Percentiles rank a stretch among this genome's conserved stretches.
These are phyloP conservation scores for Geranium rotundifolium DNA, from an alignment of 345 rosid genomes.

Conservation along the genomic window DNA sequence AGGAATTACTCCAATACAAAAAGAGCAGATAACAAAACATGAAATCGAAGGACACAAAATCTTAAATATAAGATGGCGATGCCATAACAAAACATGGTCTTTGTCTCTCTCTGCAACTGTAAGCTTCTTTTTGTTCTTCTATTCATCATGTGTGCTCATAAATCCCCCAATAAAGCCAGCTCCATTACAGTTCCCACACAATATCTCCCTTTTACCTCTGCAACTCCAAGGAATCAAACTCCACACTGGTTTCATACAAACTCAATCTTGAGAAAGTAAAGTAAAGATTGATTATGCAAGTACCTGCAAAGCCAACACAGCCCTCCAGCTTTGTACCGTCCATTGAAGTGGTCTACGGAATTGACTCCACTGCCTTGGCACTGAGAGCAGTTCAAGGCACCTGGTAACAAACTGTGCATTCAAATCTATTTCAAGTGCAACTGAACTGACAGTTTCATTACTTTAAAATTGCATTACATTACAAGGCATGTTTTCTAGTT, in stretches of 20 bases:
- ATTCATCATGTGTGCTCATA: constrained; percentile 68
- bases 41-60: too few relatives aligned
- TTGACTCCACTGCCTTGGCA: constrained; percentile 83
- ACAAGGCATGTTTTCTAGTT: neutral
- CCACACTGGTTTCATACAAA: too few relatives aligned
- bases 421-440: neutral
- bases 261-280: too few relatives aligned
- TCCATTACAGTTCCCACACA: constrained; percentile 87
- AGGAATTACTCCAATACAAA: too few relatives aligned
- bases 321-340: constrained; percentile 87
- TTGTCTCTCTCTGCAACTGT: too few relatives aligned
- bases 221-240: neutral
- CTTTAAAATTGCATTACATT: neutral
- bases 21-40: too few relatives aligned
- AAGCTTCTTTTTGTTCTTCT: neutral
- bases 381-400: constrained; percentile 30
- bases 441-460: neutral
- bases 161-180: constrained; percentile 94
- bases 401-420: neutral
- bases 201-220: constrained; percentile 78
- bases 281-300: neutral
- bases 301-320: constrained; percentile 51
- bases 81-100: too few relatives aligned
- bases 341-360: constrained; percentile 80
- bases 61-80: too few relatives aligned